Conservation (phyloP, 352 stramenopile species). For the Pythium angustatum region DNA sequence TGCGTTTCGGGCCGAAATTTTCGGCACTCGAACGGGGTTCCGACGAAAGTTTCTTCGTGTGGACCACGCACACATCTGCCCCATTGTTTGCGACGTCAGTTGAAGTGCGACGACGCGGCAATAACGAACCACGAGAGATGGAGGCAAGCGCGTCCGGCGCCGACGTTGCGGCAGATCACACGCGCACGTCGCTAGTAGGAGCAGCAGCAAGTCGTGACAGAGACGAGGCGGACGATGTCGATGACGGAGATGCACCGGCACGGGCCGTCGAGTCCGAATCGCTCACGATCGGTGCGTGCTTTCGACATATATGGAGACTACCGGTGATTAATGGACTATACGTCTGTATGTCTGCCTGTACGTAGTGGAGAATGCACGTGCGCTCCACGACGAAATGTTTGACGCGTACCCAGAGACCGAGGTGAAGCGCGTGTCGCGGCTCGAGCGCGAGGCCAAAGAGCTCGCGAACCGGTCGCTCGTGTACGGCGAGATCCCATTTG, state of each 20-base stretch:
- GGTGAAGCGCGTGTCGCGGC: constrained; percentile 57
- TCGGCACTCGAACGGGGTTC: too few relatives aligned
- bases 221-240: constrained; percentile 6
- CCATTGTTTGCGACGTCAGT: too few relatives aligned
- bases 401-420: constrained; percentile 42
- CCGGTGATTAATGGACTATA: neutral
- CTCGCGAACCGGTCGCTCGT: constrained; percentile 62
- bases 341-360: neutral
- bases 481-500: constrained; percentile 67
- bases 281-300: constrained; percentile 29
- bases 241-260: constrained; percentile 18
- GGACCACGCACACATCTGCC: too few relatives aligned
- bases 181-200: too few relatives aligned
- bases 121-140: too few relatives aligned
- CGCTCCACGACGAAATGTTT: constrained; percentile 56
- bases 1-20: too few relatives aligned
- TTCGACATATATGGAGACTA: neutral
- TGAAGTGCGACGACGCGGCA: too few relatives aligned
- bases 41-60: too few relatives aligned
- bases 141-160: too few relatives aligned
- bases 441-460: constrained; percentile 69
- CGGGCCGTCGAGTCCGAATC: constrained; percentile 29
- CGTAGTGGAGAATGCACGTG: constrained; percentile 43
- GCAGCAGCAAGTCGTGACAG: too few relatives aligned
- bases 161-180: too few relatives aligned